Percentiles rank a stretch among this genome's conserved stretches.
Conservation (phyloP, 345 rosid species). For the Eucalyptus marginata region DNA sequence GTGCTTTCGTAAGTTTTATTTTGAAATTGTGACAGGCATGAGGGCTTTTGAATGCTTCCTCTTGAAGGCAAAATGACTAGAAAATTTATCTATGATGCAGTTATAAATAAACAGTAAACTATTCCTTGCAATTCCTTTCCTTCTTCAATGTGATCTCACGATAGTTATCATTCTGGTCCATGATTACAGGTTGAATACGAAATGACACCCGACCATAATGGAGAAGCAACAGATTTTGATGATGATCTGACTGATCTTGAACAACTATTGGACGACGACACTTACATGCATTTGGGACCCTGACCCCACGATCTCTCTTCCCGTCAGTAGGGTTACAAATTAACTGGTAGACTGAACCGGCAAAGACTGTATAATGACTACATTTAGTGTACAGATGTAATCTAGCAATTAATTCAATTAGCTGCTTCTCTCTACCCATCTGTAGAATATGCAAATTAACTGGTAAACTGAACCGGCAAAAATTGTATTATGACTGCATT, state of each 20-base stretch:
- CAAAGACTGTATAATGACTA: background rate
- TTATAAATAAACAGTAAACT: background rate
- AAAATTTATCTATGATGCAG: background rate
- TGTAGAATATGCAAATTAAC: background rate
- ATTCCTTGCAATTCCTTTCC: background rate
- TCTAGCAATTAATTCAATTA: background rate
- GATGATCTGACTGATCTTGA: slow-evolving; percentile 50
- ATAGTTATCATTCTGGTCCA: background rate
- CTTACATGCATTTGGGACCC: slow-evolving; percentile 18
- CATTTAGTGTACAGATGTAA: background rate
- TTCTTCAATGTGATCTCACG: background rate
- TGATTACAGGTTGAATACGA: slow-evolving; percentile 21
- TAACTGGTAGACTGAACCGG: background rate
- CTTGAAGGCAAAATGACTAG: background rate
- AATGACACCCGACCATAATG: slow-evolving; percentile 8
- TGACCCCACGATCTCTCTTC: background rate
- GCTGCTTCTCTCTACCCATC: background rate
- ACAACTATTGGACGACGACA: slow-evolving; percentile 36
- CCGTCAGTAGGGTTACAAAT: background rate
- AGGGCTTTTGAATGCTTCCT: background rate
- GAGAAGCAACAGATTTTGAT: slow-evolving; percentile 25
- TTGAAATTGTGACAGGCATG: background rate
- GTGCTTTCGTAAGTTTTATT: background rate
- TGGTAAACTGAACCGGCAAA: background rate
- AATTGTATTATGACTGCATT: background rate